phyloP scores from a whole-genome alignment of 2,329 filamentous ascomycete species.

The Exophiala alcalophila region DNA sequence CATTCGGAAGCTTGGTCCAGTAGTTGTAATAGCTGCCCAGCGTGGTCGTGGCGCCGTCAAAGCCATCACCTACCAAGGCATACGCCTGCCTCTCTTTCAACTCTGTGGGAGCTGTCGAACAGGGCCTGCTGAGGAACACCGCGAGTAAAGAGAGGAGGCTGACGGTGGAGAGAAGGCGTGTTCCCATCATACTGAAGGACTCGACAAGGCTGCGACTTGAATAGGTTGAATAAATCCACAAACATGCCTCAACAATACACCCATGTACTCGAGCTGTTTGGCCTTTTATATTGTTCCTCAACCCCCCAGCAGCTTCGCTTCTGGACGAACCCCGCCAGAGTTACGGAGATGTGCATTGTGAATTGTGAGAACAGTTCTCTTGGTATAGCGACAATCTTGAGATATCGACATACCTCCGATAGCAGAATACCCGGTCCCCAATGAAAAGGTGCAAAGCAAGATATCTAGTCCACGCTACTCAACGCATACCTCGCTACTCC shows the following conservation, averaged over 20 bases:
- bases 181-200: not conserved
- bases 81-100: slow-evolving; percentile 17
- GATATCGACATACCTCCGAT: slow-evolving; percentile 1
- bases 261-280: not conserved
- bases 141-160: slow-evolving; percentile 7
- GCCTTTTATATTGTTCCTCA: slow-evolving; percentile 4
- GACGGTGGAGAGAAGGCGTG: not conserved
- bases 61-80: slow-evolving; percentile 18
- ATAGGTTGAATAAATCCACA: not conserved
- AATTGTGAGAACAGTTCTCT: not conserved
- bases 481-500: too few species aligned
- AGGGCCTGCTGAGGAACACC: slow-evolving; percentile 2
- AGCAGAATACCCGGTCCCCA: slow-evolving; percentile 2
- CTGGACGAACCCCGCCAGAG: not conserved
- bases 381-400: too few species aligned
- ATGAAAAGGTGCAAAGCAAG: not conserved
- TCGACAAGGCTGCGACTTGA: slow-evolving; percentile 6
- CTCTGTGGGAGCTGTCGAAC: slow-evolving; percentile 4
- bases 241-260: not conserved
- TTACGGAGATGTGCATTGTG: slow-evolving; percentile 4
- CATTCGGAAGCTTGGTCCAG: slow-evolving; percentile 32
- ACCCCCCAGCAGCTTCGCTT: not conserved
- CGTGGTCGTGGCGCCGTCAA: slow-evolving; percentile 13
- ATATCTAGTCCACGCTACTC: not conserved
- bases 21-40: slow-evolving; percentile 37